Base-by-base conservation (phyloP, 768 basidiomycete genomes). In the Rubroboletus pulcherrimus region DNA sequence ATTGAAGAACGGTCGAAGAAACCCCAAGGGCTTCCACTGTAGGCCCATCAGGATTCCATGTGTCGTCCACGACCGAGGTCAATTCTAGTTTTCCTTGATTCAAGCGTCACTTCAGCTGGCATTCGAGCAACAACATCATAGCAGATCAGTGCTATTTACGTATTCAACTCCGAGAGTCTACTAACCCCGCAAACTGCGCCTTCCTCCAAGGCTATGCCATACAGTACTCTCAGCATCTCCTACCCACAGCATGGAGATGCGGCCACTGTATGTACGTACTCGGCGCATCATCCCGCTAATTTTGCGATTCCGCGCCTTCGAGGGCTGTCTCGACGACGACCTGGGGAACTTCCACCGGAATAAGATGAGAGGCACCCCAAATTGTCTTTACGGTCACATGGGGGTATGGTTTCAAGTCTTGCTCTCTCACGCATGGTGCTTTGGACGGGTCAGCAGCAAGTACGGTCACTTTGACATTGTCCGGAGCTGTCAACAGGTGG, bases 401-500 rank as follows among this genome's bases (percentile, higher is more conserved):
- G 1, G 55, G 42, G 30, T 57, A 66, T 1, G 33, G n/a, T 24
- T 47, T 34, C 12, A 60, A 9, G 3, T 56, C 46, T 19, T 57
- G 54, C 15, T 40, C 40, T n/a, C 41, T 49, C 40, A 51, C 45
- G 7, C 33, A 50, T 10, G 55, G 2, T 5, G 0, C 21, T 5
- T 49, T 60, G 21, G 43, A 41, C 1, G 64, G 61, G 29, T 66
- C 62, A 1, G 58, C 65, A 15, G 30, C 54, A 2, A 66, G 58
- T 3, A 61, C 51, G 0, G 37, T 50, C 26, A 66, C 40, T 6
- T 37, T 48, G 35, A 63, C 52, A 14, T 60, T 57, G 14, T 55
- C 46, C 15, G 60, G 64, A 1, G 9, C 30, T 8, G 24, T 14
- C 30, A 9, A 42, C 0, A 65, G 34, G 2, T 35, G 45, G 49